Conservation (phyloP, 768 basidiomycete species). For the Tephrocybe sp. region DNA sequence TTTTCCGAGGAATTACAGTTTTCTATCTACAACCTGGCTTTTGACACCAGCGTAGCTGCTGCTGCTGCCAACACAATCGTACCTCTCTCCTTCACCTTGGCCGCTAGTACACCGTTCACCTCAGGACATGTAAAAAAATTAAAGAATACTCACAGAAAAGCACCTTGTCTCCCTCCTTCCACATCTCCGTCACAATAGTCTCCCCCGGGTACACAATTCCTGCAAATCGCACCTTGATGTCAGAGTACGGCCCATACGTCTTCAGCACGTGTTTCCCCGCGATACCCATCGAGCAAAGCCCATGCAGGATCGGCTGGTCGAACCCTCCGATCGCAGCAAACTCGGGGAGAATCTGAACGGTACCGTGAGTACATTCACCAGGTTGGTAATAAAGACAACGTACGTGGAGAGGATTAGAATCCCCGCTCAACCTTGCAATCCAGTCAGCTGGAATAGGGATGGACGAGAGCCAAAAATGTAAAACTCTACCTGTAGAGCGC, state of each 20-base stretch:
- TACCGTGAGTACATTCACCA: background rate
- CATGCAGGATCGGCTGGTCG: constrained; percentile 84
- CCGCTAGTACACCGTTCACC: constrained; percentile 44
- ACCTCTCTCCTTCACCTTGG: constrained; percentile 86
- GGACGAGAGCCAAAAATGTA: constrained; percentile 14
- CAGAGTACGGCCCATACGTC: constrained; percentile 78
- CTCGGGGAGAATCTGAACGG: constrained; percentile 75
- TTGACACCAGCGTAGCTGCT: constrained; percentile 71
- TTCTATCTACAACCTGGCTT: constrained; percentile 68
- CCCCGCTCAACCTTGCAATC: constrained; percentile 73
- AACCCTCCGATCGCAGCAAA: constrained; percentile 97
- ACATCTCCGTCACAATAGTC: constrained; percentile 95
- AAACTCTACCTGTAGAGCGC: constrained; percentile 87
- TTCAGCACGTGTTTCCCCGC: constrained; percentile 91
- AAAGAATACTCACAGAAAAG: constrained; percentile 74
- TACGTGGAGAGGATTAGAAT: constrained; percentile 88
- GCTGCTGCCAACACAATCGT: constrained; percentile 72
- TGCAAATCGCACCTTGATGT: constrained; percentile 95
- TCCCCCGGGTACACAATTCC: constrained; percentile 95
- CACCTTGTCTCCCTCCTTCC: constrained; percentile 91
- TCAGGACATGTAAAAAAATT: background rate
- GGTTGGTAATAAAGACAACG: constrained; percentile 20
- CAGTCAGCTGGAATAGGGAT: background rate
- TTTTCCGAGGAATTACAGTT: background rate
- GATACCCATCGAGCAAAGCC: constrained; percentile 90